Evolutionary conservation across 2,329 filamentous ascomycete species (phyloP).

Genomic region (Aspergillus ochraceus): DNA sequence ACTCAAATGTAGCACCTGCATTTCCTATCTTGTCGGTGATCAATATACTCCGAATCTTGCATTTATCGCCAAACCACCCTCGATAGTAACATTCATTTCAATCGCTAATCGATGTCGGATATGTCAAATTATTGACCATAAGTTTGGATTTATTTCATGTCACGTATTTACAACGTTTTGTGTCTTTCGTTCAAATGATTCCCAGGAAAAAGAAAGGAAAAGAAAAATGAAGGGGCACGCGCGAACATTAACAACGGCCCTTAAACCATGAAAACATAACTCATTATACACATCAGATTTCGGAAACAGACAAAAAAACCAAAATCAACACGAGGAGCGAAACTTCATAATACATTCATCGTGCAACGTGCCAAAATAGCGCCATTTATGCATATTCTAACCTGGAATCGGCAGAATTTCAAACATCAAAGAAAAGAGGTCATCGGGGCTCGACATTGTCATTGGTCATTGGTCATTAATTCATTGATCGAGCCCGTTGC

Average conservation of each 20-base stretch:
- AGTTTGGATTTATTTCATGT: conserved; percentile 7
- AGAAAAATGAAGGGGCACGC: background rate
- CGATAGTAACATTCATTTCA: background rate
- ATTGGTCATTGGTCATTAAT: background rate
- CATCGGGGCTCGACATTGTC: background rate
- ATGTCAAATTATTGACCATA: background rate
- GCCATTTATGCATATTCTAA: conserved; percentile 2
- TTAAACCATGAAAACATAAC: conserved; percentile 14
- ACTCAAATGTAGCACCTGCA: background rate
- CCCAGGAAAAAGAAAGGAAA: background rate
- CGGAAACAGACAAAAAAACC: conserved; percentile 7
- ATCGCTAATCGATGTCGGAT: background rate
- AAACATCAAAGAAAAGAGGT: background rate
- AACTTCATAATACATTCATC: conserved; percentile 1
- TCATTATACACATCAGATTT: conserved; percentile 13
- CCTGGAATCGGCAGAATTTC: background rate
- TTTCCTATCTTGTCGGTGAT: background rate
- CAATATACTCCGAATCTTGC: conserved; percentile 3
- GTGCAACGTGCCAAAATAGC: background rate
- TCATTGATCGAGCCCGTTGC: conserved; percentile 3
- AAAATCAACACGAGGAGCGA: background rate
- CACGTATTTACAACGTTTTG: conserved; percentile 26
- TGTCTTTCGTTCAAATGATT: conserved; percentile 13
- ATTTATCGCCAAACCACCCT: background rate
- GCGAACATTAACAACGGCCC: conserved; percentile 6